Evolutionary conservation across 108 stramenopile genomes (phyloP), one percentile per base, ranked within the genome.

Genomic region (Nannochloropsis gaditana): DNA sequence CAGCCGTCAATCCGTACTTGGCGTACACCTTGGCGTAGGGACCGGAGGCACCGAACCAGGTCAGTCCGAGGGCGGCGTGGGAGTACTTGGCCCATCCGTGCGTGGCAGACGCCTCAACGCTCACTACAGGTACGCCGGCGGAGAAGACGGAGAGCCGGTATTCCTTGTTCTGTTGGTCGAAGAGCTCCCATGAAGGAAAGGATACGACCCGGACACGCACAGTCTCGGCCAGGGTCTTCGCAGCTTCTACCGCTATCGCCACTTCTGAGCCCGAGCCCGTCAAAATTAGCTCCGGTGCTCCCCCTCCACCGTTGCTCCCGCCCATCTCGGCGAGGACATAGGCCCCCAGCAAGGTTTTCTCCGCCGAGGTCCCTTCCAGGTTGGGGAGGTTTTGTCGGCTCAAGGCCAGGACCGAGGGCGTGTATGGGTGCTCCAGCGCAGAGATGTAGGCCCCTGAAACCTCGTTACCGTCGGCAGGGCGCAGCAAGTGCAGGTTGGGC

Each of bases 391-490:
- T 91, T 82, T 91, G 89, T 47, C 98, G 93, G 15, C 94, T 92
- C 85, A 95, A 93, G 83, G 94, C 94, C 85, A 99, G 94, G 79
- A 96, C 95, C 80, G 93, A 91, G 11, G 98, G 98, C 41, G 96
- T 96, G 43, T 90, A 44, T 17, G 43, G 21, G 8, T 83, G 83
- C 42, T 86, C 83, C 59, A 97, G 85, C 8, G 92, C 95, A 45
- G 91, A 84, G 45, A 91, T 84, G 86, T 96, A 96, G 15, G 95
- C 90, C 21, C 93, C 95, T 73, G 91, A 85, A 85, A 92, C 96
- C 93, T 99, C 98, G 87, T 97, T 97, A 50, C 93, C 93, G 90
- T 99, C 98, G 9, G 96, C 97, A 41, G 98, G 96, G 85, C 98
- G 95, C 88, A 93, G 93, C 15, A 96, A 95, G 87, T 94, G 90